phyloP scores from a whole-genome alignment of 108 stramenopile species.

The Cyclotella baltica region DNA sequence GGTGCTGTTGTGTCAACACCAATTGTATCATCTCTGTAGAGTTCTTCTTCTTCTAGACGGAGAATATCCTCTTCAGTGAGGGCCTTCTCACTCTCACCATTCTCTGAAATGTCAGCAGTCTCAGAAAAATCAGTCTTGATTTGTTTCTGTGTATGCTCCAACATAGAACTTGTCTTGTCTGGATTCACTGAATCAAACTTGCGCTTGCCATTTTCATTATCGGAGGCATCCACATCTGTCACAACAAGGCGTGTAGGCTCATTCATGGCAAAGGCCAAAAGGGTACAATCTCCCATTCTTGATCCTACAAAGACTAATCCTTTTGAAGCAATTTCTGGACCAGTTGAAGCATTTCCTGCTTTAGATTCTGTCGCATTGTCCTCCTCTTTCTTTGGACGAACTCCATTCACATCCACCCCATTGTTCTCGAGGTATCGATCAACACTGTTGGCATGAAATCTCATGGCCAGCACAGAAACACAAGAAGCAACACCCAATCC shows the following conservation, averaged over 20 bases:
- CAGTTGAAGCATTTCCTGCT: slow-evolving; percentile 21
- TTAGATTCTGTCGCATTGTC: slow-evolving; percentile 4
- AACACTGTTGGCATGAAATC: slow-evolving; percentile 24
- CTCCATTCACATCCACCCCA: not conserved
- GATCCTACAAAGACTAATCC: slow-evolving; percentile 84
- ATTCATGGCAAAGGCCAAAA: slow-evolving; percentile 77
- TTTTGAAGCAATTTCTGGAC: slow-evolving; percentile 36
- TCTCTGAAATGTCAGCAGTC: slow-evolving; percentile 18
- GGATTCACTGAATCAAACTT: slow-evolving; percentile 25
- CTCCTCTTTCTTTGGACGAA: slow-evolving; percentile 6
- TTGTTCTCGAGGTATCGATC: slow-evolving; percentile 29
- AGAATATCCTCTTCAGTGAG: slow-evolving; percentile 55
- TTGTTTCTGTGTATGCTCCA: slow-evolving; percentile 28
- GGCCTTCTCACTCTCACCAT: slow-evolving; percentile 17
- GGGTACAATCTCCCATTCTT: slow-evolving; percentile 82
- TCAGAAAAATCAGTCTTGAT: slow-evolving; percentile 18
- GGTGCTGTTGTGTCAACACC: slow-evolving; percentile 30
- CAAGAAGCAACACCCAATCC: slow-evolving; percentile 72
- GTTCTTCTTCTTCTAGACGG: slow-evolving; percentile 78
- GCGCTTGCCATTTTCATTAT: slow-evolving; percentile 29
- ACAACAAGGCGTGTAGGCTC: slow-evolving; percentile 35
- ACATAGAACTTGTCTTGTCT: slow-evolving; percentile 24
- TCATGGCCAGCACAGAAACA: slow-evolving; percentile 51
- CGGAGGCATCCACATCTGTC: slow-evolving; percentile 25
- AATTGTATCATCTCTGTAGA: slow-evolving; percentile 57